Evolutionary conservation across 129 eudicot species (phyloP), one percentile per base, ranked within the genome.

Genomic region (Tagetes erecta): DNA sequence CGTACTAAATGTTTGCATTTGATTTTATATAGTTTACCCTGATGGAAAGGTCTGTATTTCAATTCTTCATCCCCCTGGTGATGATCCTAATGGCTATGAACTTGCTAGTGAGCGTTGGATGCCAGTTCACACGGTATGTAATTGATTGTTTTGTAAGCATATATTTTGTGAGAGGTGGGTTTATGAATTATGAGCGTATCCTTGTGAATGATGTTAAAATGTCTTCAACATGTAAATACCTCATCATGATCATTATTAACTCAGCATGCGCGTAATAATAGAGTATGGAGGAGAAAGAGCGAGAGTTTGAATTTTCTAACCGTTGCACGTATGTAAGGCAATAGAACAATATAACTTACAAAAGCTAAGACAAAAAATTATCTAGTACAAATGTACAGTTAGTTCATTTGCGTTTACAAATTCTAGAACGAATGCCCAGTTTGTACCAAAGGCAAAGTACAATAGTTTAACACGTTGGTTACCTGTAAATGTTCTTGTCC

Each of bases 11-110:
- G 64, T 40, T 67, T 70, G 36, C 36, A 30, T 76, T 58, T 40
- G 64, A 46, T 78, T 49, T 40, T 5, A 46, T 76, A 67, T 85
- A 94, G 99, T 94, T 82, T 94, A 94, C 35, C n/a, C 91, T 64
- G 99, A 94, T 60, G 99, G 99, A 0, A 89, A 91, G 83, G 99
- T 94, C 64, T 94, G 99, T 80, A 91, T 94, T 42, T 94, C 99
- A 65, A 94, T 94, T 70, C 99, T 94, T 75, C 99, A 94, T 64
- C 97, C 99, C 3, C 99, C 99, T 35, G 99, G 99, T 57, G 99
- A 94, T 58, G 99, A 94, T 73, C 99, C 99, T 42, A 91, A 88
- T 63, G 99, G 99, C 55, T 94, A 94, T 80, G 99, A 94, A 82
- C 91, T 91, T 68, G 96, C 99, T 59, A 94, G 96, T 73, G 99